A percentile compares a stretch with the other conserved stretches of the same genome.
Conservation (phyloP, 768 basidiomycete species). For the Leccinum obscurum region DNA sequence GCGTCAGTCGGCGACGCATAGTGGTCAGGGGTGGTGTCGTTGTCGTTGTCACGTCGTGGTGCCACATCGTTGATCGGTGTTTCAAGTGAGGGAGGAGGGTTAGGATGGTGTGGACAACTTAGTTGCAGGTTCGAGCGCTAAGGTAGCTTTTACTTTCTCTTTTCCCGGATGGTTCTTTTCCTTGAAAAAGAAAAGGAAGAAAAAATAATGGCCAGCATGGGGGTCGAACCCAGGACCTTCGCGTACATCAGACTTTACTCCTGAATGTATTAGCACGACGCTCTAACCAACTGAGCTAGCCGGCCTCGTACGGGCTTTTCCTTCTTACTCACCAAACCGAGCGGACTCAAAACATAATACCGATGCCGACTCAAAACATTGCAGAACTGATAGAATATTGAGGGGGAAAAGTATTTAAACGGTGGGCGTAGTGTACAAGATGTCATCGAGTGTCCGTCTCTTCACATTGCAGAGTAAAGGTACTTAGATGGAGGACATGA, state of each 20-base stretch:
- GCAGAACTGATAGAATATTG: conserved; percentile 1
- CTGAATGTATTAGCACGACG: conserved; percentile 67
- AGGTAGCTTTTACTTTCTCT: neutral
- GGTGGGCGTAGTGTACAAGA: conserved; percentile 20
- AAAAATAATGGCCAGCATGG: conserved; percentile 37
- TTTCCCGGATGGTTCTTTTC: neutral
- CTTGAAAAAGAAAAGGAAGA: neutral
- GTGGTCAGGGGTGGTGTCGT: too few relatives aligned
- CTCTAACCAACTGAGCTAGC: conserved; percentile 95
- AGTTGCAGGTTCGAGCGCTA: conserved; percentile 83
- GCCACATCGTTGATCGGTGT: too few relatives aligned
- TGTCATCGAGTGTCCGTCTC: neutral
- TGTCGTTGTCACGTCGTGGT: too few relatives aligned
- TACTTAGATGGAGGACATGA: neutral
- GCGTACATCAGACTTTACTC: conserved; percentile 9
- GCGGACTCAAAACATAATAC: neutral
- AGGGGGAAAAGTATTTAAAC: conserved; percentile 5
- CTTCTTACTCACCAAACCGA: neutral
- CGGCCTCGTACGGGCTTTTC: conserved; percentile 44
- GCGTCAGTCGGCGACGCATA: too few relatives aligned
- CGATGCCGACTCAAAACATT: neutral
- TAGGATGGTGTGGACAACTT: too few relatives aligned
- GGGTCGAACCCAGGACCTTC: conserved; percentile 45
- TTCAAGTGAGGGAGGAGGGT: too few relatives aligned
- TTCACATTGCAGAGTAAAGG: neutral